These are phyloP conservation scores for Cylindrodendrum hubeiense DNA, from an alignment of 2,329 filamentous ascomycete species.

Conservation along the genomic window DNA sequence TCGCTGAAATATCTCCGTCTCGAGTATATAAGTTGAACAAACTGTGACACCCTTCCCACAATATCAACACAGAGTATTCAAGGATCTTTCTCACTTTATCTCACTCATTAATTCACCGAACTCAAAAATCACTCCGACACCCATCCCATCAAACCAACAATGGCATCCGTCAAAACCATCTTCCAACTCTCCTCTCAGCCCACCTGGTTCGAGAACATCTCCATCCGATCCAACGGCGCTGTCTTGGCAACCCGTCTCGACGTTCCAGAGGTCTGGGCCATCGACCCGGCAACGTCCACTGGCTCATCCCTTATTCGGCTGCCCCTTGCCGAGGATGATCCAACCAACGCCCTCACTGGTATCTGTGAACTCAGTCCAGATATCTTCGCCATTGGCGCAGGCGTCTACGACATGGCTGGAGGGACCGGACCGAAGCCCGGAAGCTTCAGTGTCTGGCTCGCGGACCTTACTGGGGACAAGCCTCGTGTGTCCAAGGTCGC, in stretches of 20 bases:
- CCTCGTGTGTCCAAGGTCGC: constrained; percentile 14
- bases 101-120: too few species aligned
- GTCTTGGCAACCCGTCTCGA: constrained; percentile 37
- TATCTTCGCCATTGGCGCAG: constrained; percentile 33
- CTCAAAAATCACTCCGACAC: neutral
- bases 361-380: constrained; percentile 35
- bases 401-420: constrained; percentile 30
- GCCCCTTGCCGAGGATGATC: constrained; percentile 15
- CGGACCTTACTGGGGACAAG: constrained; percentile 26
- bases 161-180: constrained; percentile 27
- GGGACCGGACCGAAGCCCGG: constrained; percentile 20
- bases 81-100: neutral
- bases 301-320: constrained; percentile 28
- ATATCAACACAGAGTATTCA: neutral
- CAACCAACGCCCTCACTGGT: constrained; percentile 28
- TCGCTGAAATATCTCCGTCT: neutral
- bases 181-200: constrained; percentile 34
- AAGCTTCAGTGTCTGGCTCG: constrained; percentile 35
- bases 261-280: constrained; percentile 34
- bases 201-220: constrained; percentile 42
- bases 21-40: neutral
- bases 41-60: too few species aligned
- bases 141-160: neutral
- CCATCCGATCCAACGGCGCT: constrained; percentile 25
- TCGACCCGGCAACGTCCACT: constrained; percentile 26